Evolutionary conservation across 1,139 yeast genomes (phyloP).

Genomic region (Yamadazyma dushanensis): DNA sequence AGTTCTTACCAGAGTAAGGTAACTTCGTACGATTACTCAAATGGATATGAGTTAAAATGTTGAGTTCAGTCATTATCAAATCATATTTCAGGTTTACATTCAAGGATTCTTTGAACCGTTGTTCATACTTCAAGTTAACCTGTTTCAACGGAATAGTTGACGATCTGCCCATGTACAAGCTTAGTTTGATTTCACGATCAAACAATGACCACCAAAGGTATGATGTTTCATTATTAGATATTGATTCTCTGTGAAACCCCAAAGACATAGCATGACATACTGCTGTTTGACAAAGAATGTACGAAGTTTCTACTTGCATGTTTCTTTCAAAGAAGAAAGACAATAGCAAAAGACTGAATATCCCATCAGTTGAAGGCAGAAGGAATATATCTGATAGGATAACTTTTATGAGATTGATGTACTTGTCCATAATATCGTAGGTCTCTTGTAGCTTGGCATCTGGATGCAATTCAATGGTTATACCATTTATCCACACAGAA

Average conservation of each 20-base stretch:
- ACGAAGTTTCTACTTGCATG: conserved; percentile 45
- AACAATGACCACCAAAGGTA: conserved; percentile 19
- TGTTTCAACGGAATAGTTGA: conserved; percentile 13
- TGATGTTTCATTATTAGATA: conserved; percentile 20
- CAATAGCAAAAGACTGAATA: conserved; percentile 36
- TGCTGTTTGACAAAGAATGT: conserved; percentile 41
- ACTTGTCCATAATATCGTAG: conserved; percentile 12
- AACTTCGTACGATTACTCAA: conserved; percentile 8
- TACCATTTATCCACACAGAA: conserved; percentile 14
- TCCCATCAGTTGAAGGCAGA: conserved; percentile 42
- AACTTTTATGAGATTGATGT: conserved; percentile 28
- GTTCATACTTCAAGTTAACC: conserved; percentile 8
- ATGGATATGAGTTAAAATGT: conserved; percentile 9
- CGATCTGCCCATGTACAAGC: conserved; percentile 16
- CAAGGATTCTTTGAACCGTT: conserved; percentile 4
- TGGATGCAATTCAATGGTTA: conserved; percentile 11
- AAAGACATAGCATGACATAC: conserved; percentile 45
- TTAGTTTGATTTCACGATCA: conserved; percentile 13
- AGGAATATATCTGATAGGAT: conserved; percentile 40
- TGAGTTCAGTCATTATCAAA: conserved; percentile 9
- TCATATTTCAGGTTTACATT: conserved; percentile 6
- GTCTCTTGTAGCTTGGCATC: conserved; percentile 13
- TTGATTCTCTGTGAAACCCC: conserved; percentile 39
- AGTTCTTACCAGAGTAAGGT: conserved; percentile 5
- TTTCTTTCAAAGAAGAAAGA: conserved; percentile 42